These are phyloP conservation scores for Trichoderma lentiforme DNA, from an alignment of 2,329 filamentous ascomycete genomes.

Conservation along the genomic window DNA sequence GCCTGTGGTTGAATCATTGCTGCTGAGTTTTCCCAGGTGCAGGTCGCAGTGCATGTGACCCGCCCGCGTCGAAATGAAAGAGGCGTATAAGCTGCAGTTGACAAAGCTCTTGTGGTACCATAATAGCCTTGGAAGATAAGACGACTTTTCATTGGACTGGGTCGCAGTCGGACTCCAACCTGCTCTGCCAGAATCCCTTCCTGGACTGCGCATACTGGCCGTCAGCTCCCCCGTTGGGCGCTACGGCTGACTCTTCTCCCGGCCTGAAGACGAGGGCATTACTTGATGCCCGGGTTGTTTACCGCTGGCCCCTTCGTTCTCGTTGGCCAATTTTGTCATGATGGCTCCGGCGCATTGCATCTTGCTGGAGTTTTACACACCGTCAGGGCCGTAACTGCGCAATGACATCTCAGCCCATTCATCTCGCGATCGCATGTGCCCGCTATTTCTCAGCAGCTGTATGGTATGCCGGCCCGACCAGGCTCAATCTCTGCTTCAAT, in stretches of 20 bases:
- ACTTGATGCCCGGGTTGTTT: background rate
- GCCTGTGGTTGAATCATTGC: background rate
- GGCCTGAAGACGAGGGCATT: conserved; percentile 1
- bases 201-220: background rate
- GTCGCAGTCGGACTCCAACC: background rate
- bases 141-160: background rate
- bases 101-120: conserved; percentile 13
- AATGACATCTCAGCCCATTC: background rate
- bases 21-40: background rate
- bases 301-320: background rate
- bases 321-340: background rate
- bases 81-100: conserved; percentile 12
- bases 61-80: conserved; percentile 4
- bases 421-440: background rate
- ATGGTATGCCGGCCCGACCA: conserved; percentile 21
- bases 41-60: conserved; percentile 7
- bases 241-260: background rate
- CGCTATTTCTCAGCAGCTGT: background rate
- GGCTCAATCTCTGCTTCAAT: conserved; percentile 18
- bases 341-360: background rate
- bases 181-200: conserved; percentile 2
- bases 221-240: conserved; percentile 6
- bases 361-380: background rate
- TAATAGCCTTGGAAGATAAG: conserved; percentile 8
- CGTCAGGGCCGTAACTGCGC: background rate